A percentile compares a stretch with the other conserved stretches of the same genome.
These are phyloP conservation scores for Byssothecium circinans DNA, from an alignment of 2,329 filamentous ascomycete genomes.

Conservation along the genomic window DNA sequence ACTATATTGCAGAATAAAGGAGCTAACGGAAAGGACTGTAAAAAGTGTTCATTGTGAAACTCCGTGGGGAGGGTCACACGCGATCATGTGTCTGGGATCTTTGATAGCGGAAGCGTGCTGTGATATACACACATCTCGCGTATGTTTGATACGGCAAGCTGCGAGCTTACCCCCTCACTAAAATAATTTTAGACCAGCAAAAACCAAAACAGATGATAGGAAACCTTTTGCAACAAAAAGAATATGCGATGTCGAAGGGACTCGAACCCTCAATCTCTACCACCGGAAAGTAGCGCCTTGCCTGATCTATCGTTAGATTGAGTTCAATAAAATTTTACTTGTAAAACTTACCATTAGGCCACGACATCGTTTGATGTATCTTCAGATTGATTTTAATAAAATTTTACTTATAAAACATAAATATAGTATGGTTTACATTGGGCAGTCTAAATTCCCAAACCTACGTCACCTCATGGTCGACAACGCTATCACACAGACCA, in stretches of 20 bases:
- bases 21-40: too few species aligned
- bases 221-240: conserved; percentile 1
- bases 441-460: not conserved
- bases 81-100: too few species aligned
- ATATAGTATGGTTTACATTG: not conserved
- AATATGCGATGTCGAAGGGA: conserved; percentile 42
- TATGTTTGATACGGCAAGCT: too few species aligned
- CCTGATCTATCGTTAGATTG: conserved; percentile 12
- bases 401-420: not conserved
- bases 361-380: conserved; percentile 29
- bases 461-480: too few species aligned
- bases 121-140: too few species aligned
- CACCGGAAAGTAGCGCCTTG: conserved; percentile 51
- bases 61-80: too few species aligned
- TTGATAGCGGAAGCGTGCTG: not conserved
- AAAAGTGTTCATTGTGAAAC: too few species aligned
- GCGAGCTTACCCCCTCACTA: too few species aligned
- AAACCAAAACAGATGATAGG: conserved; percentile 4
- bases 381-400: not conserved
- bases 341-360: conserved; percentile 46
- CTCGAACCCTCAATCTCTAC: conserved; percentile 51
- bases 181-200: conserved; percentile 1
- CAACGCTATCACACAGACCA: too few species aligned
- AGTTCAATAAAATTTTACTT: not conserved
- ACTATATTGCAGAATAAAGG: too few species aligned